phyloP scores from a whole-genome alignment of 176 grass and related monocot species.

The Triticum aestivum region DNA sequence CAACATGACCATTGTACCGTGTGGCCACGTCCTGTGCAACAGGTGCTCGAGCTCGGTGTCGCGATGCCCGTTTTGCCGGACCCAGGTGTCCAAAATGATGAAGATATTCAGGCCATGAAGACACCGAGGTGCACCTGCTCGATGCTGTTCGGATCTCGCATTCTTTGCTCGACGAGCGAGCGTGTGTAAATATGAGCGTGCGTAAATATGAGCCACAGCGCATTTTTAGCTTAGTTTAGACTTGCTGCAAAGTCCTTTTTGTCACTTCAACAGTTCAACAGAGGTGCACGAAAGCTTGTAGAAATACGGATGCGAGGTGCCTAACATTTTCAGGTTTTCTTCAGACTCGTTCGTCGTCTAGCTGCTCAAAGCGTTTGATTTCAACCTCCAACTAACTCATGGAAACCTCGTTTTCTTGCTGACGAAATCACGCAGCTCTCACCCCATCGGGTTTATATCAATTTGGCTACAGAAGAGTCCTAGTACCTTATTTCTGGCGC shows the following conservation, averaged over 20 bases:
- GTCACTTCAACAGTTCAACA: too few species aligned
- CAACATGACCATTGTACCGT: constrained; percentile 75
- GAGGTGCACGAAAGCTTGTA: too few species aligned
- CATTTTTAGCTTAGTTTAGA: not conserved
- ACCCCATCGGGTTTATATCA: not conserved
- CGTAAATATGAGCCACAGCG: constrained; percentile 21
- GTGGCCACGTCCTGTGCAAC: constrained; percentile 85
- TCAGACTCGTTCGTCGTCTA: not conserved
- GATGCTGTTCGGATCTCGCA: not conserved
- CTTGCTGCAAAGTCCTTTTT: too few species aligned
- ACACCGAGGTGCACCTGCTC: not conserved
- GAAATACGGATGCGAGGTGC: not conserved
- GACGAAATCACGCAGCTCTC: not conserved
- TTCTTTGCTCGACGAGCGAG: not conserved
- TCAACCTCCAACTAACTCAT: not conserved
- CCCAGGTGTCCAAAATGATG: constrained; percentile 69
- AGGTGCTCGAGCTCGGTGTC: constrained; percentile 73
- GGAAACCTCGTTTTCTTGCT: not conserved
- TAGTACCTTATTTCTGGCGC: not conserved
- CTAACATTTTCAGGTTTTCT: not conserved
- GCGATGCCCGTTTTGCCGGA: constrained; percentile 92
- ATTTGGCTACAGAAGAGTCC: not conserved
- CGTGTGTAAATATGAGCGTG: constrained; percentile 30
- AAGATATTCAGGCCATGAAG: constrained; percentile 89
- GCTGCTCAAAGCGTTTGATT: not conserved